Evolutionary conservation across 139 green algal species (phyloP), one percentile per base, ranked within the genome.

Genomic region (Chlorella sp.): DNA sequence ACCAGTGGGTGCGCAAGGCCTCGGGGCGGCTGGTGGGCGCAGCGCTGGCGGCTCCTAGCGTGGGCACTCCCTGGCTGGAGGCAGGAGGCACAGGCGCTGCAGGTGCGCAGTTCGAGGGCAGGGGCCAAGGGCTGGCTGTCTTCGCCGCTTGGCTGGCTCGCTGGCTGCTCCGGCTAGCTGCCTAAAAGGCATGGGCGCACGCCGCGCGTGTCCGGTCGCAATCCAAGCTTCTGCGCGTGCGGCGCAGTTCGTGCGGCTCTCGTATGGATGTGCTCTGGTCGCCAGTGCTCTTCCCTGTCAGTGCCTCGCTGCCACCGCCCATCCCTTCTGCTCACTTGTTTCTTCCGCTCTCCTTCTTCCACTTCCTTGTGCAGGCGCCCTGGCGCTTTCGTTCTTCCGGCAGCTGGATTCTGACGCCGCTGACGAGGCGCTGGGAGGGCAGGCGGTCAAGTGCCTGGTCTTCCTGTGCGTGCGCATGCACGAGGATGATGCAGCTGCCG

Each of bases 1-100:
- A 99, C 92, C 34, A 94, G 76, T 99, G 97, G 97, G 96, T 99
- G 81, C 95, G 96, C 39, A 97, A 96, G 87, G 96, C 94, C 26
- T 93, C 94, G 19, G 92, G 86, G 30, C 93, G 97, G 53, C 91
- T 98, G 83, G 53, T 98, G 40, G 96, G 95, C 12, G 32, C 88
- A 19, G 93, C 61, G 0, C 90, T 99, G 24, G 93, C 40, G 66
- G 77, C 60, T 14, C 87, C 88, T 12, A 85, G 48, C 22, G 90
- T 97, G 14, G 89, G 92, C 0, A 40, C 28, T 15, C 60, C 66
- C 5, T 83, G 92, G 92, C 89, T 96, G 61, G 78, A 30, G 26
- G 85, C 66, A 40, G 71, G 83, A 60, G 88, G 79, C n/a, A 81
- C 71, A 7, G 75, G 66, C 22, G 64, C 83, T 15, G 88, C 79